A percentile compares a stretch with the other conserved stretches of the same genome.
phyloP scores from a whole-genome alignment of 2,329 filamentous ascomycete genomes.

The Paecilomyces sp. region DNA sequence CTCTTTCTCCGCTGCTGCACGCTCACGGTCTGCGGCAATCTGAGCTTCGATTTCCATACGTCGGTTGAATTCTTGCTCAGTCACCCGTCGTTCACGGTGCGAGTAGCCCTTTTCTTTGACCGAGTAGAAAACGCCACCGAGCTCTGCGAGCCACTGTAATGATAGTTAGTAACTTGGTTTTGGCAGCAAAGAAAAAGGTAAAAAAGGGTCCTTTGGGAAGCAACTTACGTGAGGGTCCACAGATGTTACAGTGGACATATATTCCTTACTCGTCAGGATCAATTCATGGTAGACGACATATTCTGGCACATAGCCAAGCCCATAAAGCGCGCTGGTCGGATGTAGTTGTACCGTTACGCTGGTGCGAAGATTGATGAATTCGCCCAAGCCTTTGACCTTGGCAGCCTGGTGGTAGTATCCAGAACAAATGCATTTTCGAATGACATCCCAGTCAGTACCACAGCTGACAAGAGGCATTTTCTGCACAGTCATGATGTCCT shows the following conservation, averaged over 20 bases:
- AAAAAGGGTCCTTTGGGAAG: neutral
- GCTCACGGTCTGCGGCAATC: constrained; percentile 78
- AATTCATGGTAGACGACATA: constrained; percentile 98
- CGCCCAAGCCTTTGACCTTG: constrained; percentile 89
- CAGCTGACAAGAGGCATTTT: constrained; percentile 83
- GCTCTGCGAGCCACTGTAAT: constrained; percentile 74
- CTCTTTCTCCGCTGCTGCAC: constrained; percentile 34
- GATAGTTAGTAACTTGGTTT: constrained; percentile 1
- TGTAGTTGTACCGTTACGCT: constrained; percentile 92
- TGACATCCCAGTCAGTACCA: constrained; percentile 94
- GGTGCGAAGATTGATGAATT: constrained; percentile 94
- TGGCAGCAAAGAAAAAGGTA: too few species aligned
- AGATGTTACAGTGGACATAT: constrained; percentile 93
- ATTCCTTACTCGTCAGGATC: constrained; percentile 93
- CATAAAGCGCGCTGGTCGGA: constrained; percentile 88
- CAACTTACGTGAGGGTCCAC: constrained; percentile 71
- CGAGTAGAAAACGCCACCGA: constrained; percentile 95
- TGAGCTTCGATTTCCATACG: constrained; percentile 90
- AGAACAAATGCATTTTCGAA: constrained; percentile 92
- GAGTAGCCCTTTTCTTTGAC: constrained; percentile 98
- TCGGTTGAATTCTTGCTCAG: constrained; percentile 84
- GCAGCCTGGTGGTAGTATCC: constrained; percentile 98
- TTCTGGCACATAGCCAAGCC: constrained; percentile 85
- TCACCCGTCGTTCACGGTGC: constrained; percentile 73
- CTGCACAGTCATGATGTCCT: constrained; percentile 90